Conservation (phyloP, 108 stramenopile genomes). For the Cylindrotheca fusiformis region DNA sequence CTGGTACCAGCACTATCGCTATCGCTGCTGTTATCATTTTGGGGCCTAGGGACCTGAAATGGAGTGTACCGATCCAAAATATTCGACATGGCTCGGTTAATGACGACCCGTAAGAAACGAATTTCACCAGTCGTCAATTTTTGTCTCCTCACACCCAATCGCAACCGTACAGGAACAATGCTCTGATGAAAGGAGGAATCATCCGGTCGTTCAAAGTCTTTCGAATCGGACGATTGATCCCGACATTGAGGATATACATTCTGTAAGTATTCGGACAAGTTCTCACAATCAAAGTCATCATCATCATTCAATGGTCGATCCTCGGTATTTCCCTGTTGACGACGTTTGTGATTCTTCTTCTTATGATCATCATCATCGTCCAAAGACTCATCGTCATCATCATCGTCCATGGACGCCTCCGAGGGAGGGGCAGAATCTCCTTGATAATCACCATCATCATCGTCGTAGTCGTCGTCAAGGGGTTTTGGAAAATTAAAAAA, state of each 20-base stretch:
- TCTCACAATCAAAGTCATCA: not conserved
- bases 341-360: not conserved
- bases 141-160: not conserved
- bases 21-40: not conserved
- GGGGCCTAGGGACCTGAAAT: slow-evolving; percentile 5
- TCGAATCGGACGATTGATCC: too few species aligned
- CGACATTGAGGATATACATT: not conserved
- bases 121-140: not conserved
- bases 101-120: not conserved
- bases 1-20: not conserved
- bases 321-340: not conserved
- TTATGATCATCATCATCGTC: not conserved
- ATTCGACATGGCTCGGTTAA: not conserved
- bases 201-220: too few species aligned
- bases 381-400: not conserved
- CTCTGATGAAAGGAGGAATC: not conserved
- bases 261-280: not conserved
- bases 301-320: not conserved
- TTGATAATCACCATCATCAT: not conserved
- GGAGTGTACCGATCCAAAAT: slow-evolving; percentile 8
- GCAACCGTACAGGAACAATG: not conserved
- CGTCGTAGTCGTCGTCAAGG: not conserved
- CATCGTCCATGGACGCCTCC: not conserved
- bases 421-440: not conserved
- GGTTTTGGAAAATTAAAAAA: too few species aligned